Evolutionary conservation across 192 early-diverging fungal genomes (phyloP).

Genomic region (Backusella psychrophila): DNA sequence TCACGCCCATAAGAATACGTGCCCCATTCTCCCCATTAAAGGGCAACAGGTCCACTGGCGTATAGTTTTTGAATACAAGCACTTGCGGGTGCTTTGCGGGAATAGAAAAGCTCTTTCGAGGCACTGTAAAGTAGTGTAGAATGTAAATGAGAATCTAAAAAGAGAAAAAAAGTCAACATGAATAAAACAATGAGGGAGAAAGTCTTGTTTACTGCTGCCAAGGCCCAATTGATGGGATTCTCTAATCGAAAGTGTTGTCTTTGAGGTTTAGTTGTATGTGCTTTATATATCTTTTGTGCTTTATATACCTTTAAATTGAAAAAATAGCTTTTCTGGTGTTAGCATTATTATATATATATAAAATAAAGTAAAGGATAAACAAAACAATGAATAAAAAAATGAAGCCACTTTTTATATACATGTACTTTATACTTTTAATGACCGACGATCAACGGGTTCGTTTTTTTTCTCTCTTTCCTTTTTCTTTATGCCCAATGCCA

Average conservation of each 20-base stretch:
- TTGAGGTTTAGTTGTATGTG: not conserved
- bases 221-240: constrained; percentile 72
- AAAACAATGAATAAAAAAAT: not conserved
- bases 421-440: not conserved
- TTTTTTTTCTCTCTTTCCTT: too few relatives aligned
- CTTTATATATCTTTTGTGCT: not conserved
- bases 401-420: not conserved
- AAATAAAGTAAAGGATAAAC: not conserved
- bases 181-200: not conserved
- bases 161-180: not conserved
- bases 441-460: not conserved
- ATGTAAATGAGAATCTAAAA: constrained; percentile 48
- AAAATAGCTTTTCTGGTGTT: not conserved
- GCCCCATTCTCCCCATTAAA: constrained; percentile 72
- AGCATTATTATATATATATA: not conserved
- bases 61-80: constrained; percentile 70
- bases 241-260: constrained; percentile 6
- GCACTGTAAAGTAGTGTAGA: constrained; percentile 42
- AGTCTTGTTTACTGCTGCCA: constrained; percentile 45
- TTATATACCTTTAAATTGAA: constrained; percentile 4
- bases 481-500: too few relatives aligned
- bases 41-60: constrained; percentile 68
- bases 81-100: constrained; percentile 48
- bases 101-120: constrained; percentile 23
- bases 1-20: constrained; percentile 77